These are phyloP conservation scores for Cordyceps cateniannulata DNA, from an alignment of 2,329 filamentous ascomycete species.

Conservation along the genomic window DNA sequence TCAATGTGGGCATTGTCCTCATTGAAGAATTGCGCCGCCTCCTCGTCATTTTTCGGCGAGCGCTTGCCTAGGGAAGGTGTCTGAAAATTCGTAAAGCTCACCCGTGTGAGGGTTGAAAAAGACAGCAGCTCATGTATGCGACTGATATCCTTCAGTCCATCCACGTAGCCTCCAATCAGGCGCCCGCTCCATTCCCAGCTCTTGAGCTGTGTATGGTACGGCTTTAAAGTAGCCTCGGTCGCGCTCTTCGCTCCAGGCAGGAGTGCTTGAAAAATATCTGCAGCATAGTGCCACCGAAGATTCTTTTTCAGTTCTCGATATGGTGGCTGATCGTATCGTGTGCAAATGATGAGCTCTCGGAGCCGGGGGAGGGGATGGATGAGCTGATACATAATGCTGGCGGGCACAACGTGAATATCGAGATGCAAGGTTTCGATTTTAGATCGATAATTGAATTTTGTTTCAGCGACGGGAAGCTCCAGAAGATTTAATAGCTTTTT, in stretches of 20 bases:
- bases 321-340: constrained; percentile 61
- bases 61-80: constrained; percentile 40
- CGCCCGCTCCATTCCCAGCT: constrained; percentile 59
- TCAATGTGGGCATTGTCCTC: constrained; percentile 38
- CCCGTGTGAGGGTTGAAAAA: constrained; percentile 50
- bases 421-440: constrained; percentile 67
- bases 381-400: constrained; percentile 38
- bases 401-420: constrained; percentile 59
- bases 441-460: constrained; percentile 56
- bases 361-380: constrained; percentile 61
- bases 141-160: constrained; percentile 41
- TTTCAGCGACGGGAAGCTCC: constrained; percentile 41
- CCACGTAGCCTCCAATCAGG: constrained; percentile 38
- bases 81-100: constrained; percentile 60
- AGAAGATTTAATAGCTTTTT: constrained; percentile 46
- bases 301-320: constrained; percentile 51
- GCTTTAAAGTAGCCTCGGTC: constrained; percentile 21
- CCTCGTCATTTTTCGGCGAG: constrained; percentile 24
- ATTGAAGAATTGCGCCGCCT: constrained; percentile 26
- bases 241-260: constrained; percentile 41
- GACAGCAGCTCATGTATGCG: constrained; percentile 47
- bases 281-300: constrained; percentile 64
- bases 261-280: constrained; percentile 58
- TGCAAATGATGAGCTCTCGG: constrained; percentile 63
- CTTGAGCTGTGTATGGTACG: constrained; percentile 31